Conservation (phyloP, 495 filamentous ascomycete species). For the Penicillium ucsense region DNA sequence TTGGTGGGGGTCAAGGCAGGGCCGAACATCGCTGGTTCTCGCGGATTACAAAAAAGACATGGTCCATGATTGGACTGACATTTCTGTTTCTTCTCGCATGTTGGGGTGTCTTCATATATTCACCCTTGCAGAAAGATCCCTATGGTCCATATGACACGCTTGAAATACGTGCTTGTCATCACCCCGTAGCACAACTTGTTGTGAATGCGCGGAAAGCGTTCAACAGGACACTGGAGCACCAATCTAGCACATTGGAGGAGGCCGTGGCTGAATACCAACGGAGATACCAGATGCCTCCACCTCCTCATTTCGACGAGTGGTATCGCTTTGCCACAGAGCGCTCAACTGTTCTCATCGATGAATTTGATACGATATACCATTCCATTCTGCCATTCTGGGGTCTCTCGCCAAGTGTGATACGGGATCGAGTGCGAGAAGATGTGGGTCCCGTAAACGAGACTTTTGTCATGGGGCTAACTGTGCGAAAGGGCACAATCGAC, state of each 20-base stretch:
- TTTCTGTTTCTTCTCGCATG: too few relatives aligned
- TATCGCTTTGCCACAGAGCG: slow-evolving; percentile 48
- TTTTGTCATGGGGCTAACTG: slow-evolving; percentile 4
- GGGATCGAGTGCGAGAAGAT: slow-evolving; percentile 6
- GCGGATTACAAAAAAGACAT: too few relatives aligned
- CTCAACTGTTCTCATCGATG: slow-evolving; percentile 49
- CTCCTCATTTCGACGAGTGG: slow-evolving; percentile 58
- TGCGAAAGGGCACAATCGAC: slow-evolving; percentile 1
- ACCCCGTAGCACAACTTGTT: slow-evolving; percentile 3
- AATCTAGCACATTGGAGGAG: slow-evolving; percentile 3
- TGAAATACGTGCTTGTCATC: slow-evolving; percentile 1
- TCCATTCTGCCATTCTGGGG: slow-evolving; percentile 52
- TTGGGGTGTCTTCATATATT: too few relatives aligned
- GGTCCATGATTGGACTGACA: too few relatives aligned
- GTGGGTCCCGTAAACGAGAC: slow-evolving; percentile 1
- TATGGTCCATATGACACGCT: background rate
- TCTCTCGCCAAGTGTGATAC: slow-evolving; percentile 3
- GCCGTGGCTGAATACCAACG: slow-evolving; percentile 39
- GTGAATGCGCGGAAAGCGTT: background rate
- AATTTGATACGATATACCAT: slow-evolving; percentile 44
- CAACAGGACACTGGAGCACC: slow-evolving; percentile 1
- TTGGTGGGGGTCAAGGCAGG: too few relatives aligned
- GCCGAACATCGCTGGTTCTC: too few relatives aligned
- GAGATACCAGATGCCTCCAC: slow-evolving; percentile 46
- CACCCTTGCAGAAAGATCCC: too few relatives aligned